Base-by-base conservation (phyloP, 129 eudicot species). In the Arctium lappa region DNA sequence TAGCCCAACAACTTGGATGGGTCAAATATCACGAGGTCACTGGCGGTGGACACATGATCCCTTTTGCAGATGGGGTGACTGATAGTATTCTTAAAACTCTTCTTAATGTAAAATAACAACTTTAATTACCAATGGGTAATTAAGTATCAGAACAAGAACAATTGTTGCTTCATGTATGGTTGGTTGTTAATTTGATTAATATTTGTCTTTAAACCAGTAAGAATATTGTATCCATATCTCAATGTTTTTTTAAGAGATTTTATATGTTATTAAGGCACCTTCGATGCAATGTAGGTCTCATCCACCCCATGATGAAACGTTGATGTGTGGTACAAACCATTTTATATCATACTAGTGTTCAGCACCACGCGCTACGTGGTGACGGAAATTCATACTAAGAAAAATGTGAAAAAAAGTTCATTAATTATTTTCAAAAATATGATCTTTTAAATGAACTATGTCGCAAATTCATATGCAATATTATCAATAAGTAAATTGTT, bases 1-100 rank as follows among this genome's bases (percentile, higher is more conserved):
- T 93, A 18, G 91, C 82, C 63, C 66, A 83, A 10, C 76, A 68
- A 83, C 91, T 89, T 6, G 84, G 84, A 13, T 93, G 97, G 97
- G 76, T 93, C 72, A 81, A 85, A 27, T 93, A 91, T 68, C 97
- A 93, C 53, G 95, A 93, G 80, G 13, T 91, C 16, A 4, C 72
- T 7, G 95, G 92, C 18, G 87, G 85, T 48, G 97, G 97, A 27
- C 97, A 93, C 72, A 33, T 77, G 86, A 80, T 89, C 74, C 87
- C 86, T 0, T 85, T n/a, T 76, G 86, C 82, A 3, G 77, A 86
- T 15, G 97, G 92, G 48, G 85, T 80, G 88, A 72, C 71, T 0
- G 86, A 92, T 36, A 3, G 68, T 5, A 79, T 92, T n/a, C 74
- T 91, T 29, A 87, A 85, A 44, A 73, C 84, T 5, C 97, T 87